Conservation (phyloP, 2,329 filamentous ascomycete genomes). For the Ascosphaera apis region DNA sequence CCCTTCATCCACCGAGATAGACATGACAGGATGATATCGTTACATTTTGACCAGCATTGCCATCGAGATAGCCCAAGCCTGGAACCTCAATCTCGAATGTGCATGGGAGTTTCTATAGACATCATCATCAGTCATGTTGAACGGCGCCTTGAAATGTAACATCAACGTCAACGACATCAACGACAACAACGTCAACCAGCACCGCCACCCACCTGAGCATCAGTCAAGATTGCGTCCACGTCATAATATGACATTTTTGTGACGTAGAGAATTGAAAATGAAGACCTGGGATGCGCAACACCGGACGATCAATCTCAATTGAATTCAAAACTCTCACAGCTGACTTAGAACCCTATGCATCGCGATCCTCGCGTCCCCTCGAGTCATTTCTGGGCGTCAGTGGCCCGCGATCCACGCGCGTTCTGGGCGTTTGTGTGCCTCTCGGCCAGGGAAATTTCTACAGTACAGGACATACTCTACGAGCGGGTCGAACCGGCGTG, state of each 20-base stretch:
- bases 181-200: neutral
- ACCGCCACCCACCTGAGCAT: conserved; percentile 16
- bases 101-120: conserved; percentile 65
- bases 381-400: no score
- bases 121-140: no score
- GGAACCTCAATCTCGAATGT: conserved; percentile 81
- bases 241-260: conserved; percentile 23
- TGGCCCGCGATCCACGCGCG: no score
- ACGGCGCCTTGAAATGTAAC: neutral
- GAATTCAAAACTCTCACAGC: no score
- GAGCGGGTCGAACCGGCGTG: no score
- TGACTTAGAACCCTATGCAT: no score
- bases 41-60: conserved; percentile 43
- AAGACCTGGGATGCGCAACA: neutral
- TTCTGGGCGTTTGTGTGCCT: no score
- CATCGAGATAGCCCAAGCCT: conserved; percentile 71
- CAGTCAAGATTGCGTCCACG: conserved; percentile 24
- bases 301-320: no score
- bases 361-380: no score
- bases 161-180: neutral
- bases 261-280: neutral
- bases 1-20: conserved; percentile 1
- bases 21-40: conserved; percentile 5
- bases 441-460: no score
- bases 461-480: no score